Base-by-base conservation (phyloP, 2,329 filamentous ascomycete genomes). In the Clonostachys rhizophaga region DNA sequence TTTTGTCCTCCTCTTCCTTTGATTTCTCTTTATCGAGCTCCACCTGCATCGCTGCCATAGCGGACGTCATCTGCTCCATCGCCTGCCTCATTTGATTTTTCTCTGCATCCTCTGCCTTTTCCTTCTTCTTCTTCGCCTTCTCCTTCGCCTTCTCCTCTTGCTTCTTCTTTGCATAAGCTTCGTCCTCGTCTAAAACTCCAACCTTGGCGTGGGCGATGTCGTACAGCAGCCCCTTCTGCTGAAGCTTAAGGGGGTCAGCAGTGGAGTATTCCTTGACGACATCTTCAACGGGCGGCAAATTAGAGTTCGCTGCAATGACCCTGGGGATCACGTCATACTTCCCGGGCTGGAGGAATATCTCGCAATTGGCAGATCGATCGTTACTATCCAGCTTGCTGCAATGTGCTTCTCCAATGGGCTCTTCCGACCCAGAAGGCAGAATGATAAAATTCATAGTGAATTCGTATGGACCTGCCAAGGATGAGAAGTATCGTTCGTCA, bases 321-420 rank as follows among this genome's bases (percentile, higher is more conserved):
- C 86, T 88, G 56, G 87, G 79, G 8, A 89, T 67, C 1, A 90
- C 78, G 40, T 79, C 79, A 63, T 89, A 90, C 14, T 70, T 76
- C 7, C 86, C 86, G 0, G 84, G 74, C 34, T 87, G 80, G 2
- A 90, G 77, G 36, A 81, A 71, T 16, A 89, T 70, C 57, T 90
- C 87, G n/a, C 81, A 84, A 48, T 79, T 87, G 13, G 88, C 79
- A 2, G 82, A 84, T 8, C 87, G 78, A 43, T 72, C 76, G 70
- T 84, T 64, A 56, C 61, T 65, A 11, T 53, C 53, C 54, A 53
- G 13, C 48, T 45, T 12, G 56, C 43, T 12, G 9, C 3, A 35
- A 7, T 39, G 40, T 3, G 42, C 47, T 37, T 49, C 44, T 17
- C 18, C 42, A 18, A 49, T 18, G 10, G 35, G 24, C 24, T 30